Evolutionary conservation across 331 rosid genomes (phyloP).

Genomic region (Malus hybrid): DNA sequence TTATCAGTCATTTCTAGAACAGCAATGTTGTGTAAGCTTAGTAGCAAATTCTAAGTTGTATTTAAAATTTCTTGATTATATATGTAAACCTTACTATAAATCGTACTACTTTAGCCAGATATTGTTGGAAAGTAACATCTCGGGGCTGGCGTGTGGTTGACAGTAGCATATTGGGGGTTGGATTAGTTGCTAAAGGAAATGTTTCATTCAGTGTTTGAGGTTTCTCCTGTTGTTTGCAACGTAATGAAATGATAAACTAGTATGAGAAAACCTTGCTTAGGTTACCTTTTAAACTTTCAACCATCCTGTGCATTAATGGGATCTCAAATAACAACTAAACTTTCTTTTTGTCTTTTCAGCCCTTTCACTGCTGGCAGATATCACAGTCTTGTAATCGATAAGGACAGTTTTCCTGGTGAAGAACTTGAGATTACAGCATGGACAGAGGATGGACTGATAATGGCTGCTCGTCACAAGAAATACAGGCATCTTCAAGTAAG

Average conservation of each 20-base stretch:
- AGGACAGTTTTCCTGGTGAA: constrained; percentile 72
- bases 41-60: background rate
- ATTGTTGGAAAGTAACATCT: background rate
- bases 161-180: background rate
- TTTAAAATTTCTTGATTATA: background rate
- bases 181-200: background rate
- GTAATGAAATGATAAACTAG: background rate
- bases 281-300: background rate
- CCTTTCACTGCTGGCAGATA: constrained; percentile 93
- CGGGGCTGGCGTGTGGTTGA: background rate
- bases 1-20: background rate
- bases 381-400: constrained; percentile 92
- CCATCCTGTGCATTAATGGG: background rate
- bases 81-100: background rate
- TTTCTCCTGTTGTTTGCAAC: background rate
- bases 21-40: background rate
- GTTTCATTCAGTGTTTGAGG: background rate
- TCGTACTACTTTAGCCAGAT: background rate
- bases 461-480: constrained; percentile 92
- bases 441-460: constrained; percentile 91
- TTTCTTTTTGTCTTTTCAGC: constrained; percentile 30
- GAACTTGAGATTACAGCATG: constrained; percentile 92
- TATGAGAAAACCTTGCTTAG: background rate
- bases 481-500: constrained; percentile 72
- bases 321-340: background rate